Evolutionary conservation across 768 basidiomycete genomes (phyloP).

Genomic region (Rhizopogon vinicolor): DNA sequence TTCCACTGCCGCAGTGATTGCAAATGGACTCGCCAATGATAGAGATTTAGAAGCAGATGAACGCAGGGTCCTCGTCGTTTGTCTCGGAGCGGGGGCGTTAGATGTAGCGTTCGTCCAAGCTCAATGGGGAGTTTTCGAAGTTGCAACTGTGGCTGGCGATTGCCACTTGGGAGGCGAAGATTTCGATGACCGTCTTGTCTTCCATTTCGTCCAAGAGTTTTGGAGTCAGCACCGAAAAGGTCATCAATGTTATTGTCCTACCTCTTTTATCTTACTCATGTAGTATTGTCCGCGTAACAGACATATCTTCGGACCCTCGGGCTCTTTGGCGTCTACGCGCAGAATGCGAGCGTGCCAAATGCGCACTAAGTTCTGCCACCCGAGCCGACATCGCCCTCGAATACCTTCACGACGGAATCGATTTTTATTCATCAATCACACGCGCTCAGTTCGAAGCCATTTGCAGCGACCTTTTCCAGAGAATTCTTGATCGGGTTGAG

Average conservation of each 20-base stretch:
- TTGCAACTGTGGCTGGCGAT: constrained; percentile 46
- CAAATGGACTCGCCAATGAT: constrained; percentile 65
- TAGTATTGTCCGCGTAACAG: constrained; percentile 27
- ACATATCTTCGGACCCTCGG: constrained; percentile 87
- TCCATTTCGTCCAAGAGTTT: constrained; percentile 48
- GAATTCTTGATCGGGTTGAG: constrained; percentile 92
- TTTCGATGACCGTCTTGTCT: constrained; percentile 70
- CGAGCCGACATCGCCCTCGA: constrained; percentile 98
- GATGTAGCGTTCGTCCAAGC: constrained; percentile 47
- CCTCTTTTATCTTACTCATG: neutral
- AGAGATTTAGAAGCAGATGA: constrained; percentile 35
- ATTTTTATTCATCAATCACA: constrained; percentile 97
- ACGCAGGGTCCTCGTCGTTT: constrained; percentile 50
- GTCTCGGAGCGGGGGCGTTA: constrained; percentile 49
- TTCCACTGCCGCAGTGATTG: constrained; percentile 67
- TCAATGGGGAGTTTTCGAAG: constrained; percentile 47
- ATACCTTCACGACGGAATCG: constrained; percentile 94
- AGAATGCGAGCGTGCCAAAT: constrained; percentile 98
- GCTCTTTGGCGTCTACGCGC: constrained; percentile 96
- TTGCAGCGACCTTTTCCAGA: constrained; percentile 92
- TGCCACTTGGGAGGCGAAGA: constrained; percentile 53
- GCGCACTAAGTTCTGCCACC: constrained; percentile 93
- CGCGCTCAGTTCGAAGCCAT: constrained; percentile 97
- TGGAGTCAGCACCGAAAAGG: neutral
- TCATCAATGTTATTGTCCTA: neutral